phyloP scores from a whole-genome alignment of 1,139 yeast species.

The Williopsis jadinii region DNA sequence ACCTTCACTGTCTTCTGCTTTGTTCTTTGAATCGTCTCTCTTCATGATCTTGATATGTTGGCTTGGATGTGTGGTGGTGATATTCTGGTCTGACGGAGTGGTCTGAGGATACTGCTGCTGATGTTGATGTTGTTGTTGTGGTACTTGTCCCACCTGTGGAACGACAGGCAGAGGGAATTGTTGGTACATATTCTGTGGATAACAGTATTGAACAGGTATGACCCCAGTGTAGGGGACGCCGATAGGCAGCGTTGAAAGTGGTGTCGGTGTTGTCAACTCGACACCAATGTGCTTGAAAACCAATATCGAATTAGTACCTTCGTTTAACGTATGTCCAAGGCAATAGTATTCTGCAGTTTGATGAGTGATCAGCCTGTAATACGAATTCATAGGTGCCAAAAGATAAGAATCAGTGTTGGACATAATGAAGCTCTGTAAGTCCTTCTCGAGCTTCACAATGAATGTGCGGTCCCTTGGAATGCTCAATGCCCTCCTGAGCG shows the following conservation, averaged over 20 bases:
- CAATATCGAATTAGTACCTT: slow-evolving; percentile 40
- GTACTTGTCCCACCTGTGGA: background rate
- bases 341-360: slow-evolving; percentile 63
- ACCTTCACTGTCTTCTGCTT: background rate
- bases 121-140: background rate
- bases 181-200: background rate
- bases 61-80: background rate
- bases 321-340: slow-evolving; percentile 43
- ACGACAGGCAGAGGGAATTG: background rate
- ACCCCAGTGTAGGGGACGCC: background rate
- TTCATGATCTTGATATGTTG: slow-evolving; percentile 18
- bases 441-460: slow-evolving; percentile 45
- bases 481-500: slow-evolving; percentile 34
- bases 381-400: slow-evolving; percentile 54
- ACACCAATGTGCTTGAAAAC: slow-evolving; percentile 27
- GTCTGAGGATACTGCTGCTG: background rate
- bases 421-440: slow-evolving; percentile 30
- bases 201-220: background rate
- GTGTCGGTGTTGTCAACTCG: slow-evolving; percentile 10
- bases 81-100: background rate
- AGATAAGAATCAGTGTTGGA: slow-evolving; percentile 36
- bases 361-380: slow-evolving; percentile 58
- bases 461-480: slow-evolving; percentile 44
- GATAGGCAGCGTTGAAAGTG: slow-evolving; percentile 4
- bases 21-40: slow-evolving; percentile 4